Evolutionary conservation across 108 stramenopile species (phyloP), one percentile per base, ranked within the genome.

Genomic region (Discostella stelligeroides): DNA sequence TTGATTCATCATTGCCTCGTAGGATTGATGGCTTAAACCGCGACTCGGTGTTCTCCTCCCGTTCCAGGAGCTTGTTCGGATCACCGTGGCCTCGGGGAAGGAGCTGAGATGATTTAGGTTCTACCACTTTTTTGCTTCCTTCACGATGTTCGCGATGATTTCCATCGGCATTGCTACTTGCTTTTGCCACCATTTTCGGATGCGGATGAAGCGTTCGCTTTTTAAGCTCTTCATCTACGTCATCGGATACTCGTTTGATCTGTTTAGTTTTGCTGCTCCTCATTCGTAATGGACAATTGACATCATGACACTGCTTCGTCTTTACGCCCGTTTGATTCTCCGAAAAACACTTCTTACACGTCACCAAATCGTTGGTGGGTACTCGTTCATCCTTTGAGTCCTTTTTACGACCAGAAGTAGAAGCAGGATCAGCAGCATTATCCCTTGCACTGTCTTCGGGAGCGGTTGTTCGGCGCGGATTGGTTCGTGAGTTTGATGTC

Each of bases 361-460:
- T 14, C n/a, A 58, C 57, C 15, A 37, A 28, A n/a, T 63, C 46
- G n/a, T n/a, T n/a, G 63, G 13, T 13, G 15, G 14, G 54, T 57
- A 10, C 25, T 43, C 10, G 25, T 60, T 55, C 12, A 14, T 48
- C 24, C 40, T 0, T 20, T 60, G 28, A 7, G 37, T 47, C 34
- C 59, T 49, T 60, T 43, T 45, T 15, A 21, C 20, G 10, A 60
- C n/a, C 24, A 29, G 53, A 9, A 54, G 53, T 28, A 38, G 34
- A 34, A 18, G 57, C 8, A 38, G 38, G 1, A 20, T 10, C 18
- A 20, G 34, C 37, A 58, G 12, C 38, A 14, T 38, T 45, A 58
- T 38, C 4, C 43, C 20, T 68, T 29, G 5, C 41, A 42, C 25
- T 13, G 42, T 43, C 25, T 45, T 54, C 42, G n/a, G 15, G 57